Evolutionary conservation across 129 eudicot species (phyloP).

Genomic region (Saposhnikovia divaricata): DNA sequence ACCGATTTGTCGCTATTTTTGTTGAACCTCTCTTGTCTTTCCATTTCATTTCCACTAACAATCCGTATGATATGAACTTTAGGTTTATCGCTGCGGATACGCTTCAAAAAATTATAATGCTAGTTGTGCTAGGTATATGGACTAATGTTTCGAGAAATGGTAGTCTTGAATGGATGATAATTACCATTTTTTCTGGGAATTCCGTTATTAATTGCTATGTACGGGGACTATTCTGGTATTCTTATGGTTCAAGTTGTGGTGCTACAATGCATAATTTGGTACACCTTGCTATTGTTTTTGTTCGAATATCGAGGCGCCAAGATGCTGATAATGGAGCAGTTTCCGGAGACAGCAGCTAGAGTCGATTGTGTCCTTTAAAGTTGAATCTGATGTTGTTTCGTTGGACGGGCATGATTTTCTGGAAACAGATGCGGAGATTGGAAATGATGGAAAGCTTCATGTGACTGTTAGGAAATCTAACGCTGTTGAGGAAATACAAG

Average conservation of each 20-base stretch:
- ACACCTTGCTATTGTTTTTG: slow-evolving; percentile 58
- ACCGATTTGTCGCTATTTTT: slow-evolving; percentile 77
- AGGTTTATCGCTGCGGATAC: slow-evolving; percentile 83
- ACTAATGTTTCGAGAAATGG: slow-evolving; percentile 47
- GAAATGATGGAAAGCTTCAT: slow-evolving; percentile 84
- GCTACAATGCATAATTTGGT: slow-evolving; percentile 81
- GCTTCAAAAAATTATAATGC: slow-evolving; percentile 63
- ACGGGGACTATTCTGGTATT: slow-evolving; percentile 50
- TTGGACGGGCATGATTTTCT: slow-evolving; percentile 79
- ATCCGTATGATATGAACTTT: slow-evolving; percentile 73
- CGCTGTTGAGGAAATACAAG: too few relatives aligned
- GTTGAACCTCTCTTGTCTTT: slow-evolving; percentile 81
- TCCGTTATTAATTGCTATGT: slow-evolving; percentile 84
- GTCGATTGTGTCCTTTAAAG: slow-evolving; percentile 72
- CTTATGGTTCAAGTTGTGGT: slow-evolving; percentile 88
- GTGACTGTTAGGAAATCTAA: slow-evolving; percentile 76
- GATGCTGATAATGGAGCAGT: slow-evolving; percentile 72
- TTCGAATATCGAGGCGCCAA: slow-evolving; percentile 86
- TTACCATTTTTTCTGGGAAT: slow-evolving; percentile 92
- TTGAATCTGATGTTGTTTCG: slow-evolving; percentile 84
- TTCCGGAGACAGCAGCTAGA: slow-evolving; percentile 85
- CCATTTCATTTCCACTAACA: slow-evolving; percentile 70
- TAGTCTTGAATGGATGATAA: slow-evolving; percentile 69
- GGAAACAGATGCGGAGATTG: slow-evolving; percentile 81
- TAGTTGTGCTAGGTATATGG: slow-evolving; percentile 54